Conservation (phyloP, 495 filamentous ascomycete genomes). For the Daldinia grandis region DNA sequence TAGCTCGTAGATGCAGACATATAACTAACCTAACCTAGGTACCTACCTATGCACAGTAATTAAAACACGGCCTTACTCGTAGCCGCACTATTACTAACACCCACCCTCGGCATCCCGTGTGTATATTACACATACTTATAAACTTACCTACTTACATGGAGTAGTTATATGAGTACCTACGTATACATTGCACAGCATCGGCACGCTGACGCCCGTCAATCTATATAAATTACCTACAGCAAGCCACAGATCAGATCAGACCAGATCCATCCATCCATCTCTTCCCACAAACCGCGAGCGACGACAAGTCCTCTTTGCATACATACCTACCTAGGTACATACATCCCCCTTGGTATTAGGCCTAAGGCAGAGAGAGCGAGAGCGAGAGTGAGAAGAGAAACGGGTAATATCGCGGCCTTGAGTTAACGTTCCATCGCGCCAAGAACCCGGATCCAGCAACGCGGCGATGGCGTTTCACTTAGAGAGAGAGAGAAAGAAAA, state of each 20-base stretch:
- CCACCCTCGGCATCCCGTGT: not conserved
- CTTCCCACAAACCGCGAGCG: not conserved
- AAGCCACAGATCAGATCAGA: slow-evolving; percentile 4
- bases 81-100: not conserved
- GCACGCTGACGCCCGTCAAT: slow-evolving; percentile 38
- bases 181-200: slow-evolving; percentile 1
- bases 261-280: slow-evolving; percentile 14
- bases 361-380: no score
- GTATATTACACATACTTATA: not conserved
- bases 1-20: no score
- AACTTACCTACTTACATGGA: not conserved
- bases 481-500: no score
- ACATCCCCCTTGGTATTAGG: not conserved
- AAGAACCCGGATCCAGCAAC: slow-evolving; percentile 18
- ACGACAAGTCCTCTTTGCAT: not conserved
- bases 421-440: slow-evolving; percentile 14
- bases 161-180: no score
- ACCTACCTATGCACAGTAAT: no score
- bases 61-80: slow-evolving; percentile 3
- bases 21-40: no score
- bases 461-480: slow-evolving; percentile 31
- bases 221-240: slow-evolving; percentile 17
- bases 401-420: slow-evolving; percentile 25
- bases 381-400: slow-evolving; percentile 2
- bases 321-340: no score